Evolutionary conservation across 768 basidiomycete species (phyloP).

Genomic region (Phylloporus scabripes): DNA sequence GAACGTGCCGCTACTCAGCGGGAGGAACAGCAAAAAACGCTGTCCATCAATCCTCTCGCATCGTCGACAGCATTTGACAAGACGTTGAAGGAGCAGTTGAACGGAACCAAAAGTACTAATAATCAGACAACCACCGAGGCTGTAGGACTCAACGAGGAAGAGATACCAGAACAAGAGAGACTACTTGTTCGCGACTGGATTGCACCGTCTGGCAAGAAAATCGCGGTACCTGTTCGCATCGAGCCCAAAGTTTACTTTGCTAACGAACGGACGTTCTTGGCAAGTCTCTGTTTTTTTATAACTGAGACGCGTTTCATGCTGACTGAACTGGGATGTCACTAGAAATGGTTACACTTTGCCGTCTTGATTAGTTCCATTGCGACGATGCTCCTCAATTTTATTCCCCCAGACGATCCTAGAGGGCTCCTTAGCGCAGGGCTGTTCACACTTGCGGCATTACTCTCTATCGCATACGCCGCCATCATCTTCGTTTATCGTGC

Average conservation of each 20-base stretch:
- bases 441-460: constrained; percentile 86
- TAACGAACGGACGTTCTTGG: constrained; percentile 89
- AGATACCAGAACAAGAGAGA: constrained; percentile 43
- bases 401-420: constrained; percentile 59
- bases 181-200: constrained; percentile 61
- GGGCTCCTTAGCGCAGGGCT: constrained; percentile 84
- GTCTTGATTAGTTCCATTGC: constrained; percentile 88
- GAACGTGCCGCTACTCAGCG: constrained; percentile 16
- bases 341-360: constrained; percentile 89
- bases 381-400: constrained; percentile 84
- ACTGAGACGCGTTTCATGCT: background rate
- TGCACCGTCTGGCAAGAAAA: constrained; percentile 83
- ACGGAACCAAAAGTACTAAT: constrained; percentile 28
- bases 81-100: constrained; percentile 65
- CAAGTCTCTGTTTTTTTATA: constrained; percentile 37
- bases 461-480: constrained; percentile 84
- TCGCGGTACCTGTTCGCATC: constrained; percentile 90
- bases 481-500: constrained; percentile 77
- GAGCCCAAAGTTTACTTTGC: constrained; percentile 99
- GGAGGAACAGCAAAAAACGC: constrained; percentile 23
- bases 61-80: constrained; percentile 81
- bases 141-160: constrained; percentile 34
- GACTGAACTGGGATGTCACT: constrained; percentile 2
- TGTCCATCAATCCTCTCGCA: constrained; percentile 85
- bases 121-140: constrained; percentile 19